These are phyloP conservation scores for Triticum monococcum DNA, from an alignment of 176 grass and related monocot genomes.

Conservation along the genomic window DNA sequence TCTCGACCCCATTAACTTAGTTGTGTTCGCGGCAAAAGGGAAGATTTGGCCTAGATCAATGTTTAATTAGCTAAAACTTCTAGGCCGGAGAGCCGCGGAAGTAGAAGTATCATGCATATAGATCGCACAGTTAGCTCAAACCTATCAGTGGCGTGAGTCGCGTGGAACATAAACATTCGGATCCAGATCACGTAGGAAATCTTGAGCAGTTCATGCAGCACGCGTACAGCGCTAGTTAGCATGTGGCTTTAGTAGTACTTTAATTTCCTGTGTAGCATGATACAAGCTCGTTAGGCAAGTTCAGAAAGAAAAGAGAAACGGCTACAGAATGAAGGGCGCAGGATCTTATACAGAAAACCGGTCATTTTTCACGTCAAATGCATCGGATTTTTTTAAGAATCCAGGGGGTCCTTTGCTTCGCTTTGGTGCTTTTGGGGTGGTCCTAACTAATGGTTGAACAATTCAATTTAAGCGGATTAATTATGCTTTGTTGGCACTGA, in stretches of 20 bases:
- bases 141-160: not conserved
- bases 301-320: not conserved
- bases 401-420: not conserved
- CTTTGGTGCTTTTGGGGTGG: not conserved
- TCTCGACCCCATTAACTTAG: not conserved
- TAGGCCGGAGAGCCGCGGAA: not conserved
- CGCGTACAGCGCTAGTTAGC: not conserved
- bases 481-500: not conserved
- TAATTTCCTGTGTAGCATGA: not conserved
- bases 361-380: not conserved
- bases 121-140: not conserved
- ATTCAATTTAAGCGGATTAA: not conserved
- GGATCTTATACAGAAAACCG: not conserved
- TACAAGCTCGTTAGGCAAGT: not conserved
- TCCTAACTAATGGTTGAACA: not conserved
- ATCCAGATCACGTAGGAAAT: not conserved
- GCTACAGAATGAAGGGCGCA: not conserved
- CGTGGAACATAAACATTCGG: not conserved
- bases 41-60: not conserved
- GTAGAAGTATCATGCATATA: not conserved
- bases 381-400: not conserved
- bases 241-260: not conserved
- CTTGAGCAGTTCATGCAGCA: not conserved
- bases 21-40: not conserved
- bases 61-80: conserved; percentile 17